phyloP scores from a whole-genome alignment of 495 filamentous ascomycete species.

The Pseudomonodictys pantanalensis region DNA sequence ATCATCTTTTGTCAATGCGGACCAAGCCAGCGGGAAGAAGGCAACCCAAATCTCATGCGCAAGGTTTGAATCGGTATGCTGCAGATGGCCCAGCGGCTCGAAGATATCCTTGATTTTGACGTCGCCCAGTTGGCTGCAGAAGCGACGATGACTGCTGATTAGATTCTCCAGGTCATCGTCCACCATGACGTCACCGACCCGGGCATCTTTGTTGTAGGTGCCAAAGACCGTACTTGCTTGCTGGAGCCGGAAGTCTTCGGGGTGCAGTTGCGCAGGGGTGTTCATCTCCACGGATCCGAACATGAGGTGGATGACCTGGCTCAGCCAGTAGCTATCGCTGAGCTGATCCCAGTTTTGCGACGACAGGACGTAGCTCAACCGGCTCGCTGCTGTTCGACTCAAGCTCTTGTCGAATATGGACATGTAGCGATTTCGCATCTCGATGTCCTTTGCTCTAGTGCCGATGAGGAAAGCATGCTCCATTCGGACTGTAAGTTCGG shows the following conservation, averaged over 20 bases:
- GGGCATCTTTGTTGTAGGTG: conserved; percentile 65
- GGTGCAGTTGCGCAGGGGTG: conserved; percentile 66
- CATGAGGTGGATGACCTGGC: conserved; percentile 87
- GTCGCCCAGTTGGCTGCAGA: conserved; percentile 75
- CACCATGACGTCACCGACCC: conserved; percentile 68
- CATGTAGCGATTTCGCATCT: conserved; percentile 96
- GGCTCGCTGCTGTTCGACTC: conserved; percentile 77
- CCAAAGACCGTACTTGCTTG: conserved; percentile 67
- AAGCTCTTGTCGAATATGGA: conserved; percentile 88
- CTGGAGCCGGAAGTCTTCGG: conserved; percentile 76
- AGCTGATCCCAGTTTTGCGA: conserved; percentile 98
- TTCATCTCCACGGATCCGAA: conserved; percentile 88
- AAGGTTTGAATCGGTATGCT: conserved; percentile 78
- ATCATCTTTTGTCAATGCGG: conserved; percentile 79
- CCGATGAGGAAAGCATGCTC: conserved; percentile 98
- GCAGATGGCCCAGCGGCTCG: conserved; percentile 88
- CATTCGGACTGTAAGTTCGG: conserved; percentile 91
- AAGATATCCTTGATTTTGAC: conserved; percentile 82
- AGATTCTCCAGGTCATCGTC: conserved; percentile 80
- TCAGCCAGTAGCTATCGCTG: conserved; percentile 91
- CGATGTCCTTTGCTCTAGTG: conserved; percentile 87
- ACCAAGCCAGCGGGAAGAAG: conserved; percentile 91
- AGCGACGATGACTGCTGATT: conserved; percentile 73
- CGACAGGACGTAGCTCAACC: conserved; percentile 80
- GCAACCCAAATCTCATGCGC: conserved; percentile 86